Conservation (phyloP, 176 grass and related monocot genomes). For the Oryza glumipatula region DNA sequence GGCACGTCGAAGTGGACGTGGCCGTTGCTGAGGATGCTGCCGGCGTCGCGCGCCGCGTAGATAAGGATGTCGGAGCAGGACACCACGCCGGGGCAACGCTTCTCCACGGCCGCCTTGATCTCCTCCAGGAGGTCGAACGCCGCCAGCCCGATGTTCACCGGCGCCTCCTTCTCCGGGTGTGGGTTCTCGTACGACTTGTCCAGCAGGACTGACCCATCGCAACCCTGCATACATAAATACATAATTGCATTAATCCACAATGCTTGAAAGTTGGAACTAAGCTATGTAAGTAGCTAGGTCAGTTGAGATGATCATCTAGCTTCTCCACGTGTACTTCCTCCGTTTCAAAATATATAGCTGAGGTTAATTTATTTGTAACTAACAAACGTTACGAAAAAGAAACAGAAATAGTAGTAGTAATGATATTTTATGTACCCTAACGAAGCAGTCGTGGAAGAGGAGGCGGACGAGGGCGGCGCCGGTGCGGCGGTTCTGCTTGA, state of each 20-base stretch:
- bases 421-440: conserved; percentile 39
- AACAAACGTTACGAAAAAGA: no score
- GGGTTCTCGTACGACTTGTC: conserved; percentile 40
- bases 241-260: no score
- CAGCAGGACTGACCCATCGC: conserved; percentile 63
- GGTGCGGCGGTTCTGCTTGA: conserved; percentile 51
- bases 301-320: no score
- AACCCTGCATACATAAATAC: conserved; percentile 40
- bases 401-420: no score
- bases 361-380: no score
- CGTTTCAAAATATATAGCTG: no score
- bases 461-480: conserved; percentile 63
- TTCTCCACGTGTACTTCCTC: no score
- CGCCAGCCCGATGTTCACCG: conserved; percentile 49
- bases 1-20: conserved; percentile 50
- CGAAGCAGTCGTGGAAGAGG: conserved; percentile 74
- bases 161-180: conserved; percentile 56
- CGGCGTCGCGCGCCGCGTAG: conserved; percentile 57
- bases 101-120: conserved; percentile 56
- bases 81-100: conserved; percentile 53
- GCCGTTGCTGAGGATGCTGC: conserved; percentile 51
- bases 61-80: conserved; percentile 72
- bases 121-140: conserved; percentile 66
- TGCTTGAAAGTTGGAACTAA: no score
- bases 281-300: no score